Evolutionary conservation across 192 early-diverging fungal species (phyloP), one percentile per base, ranked within the genome.

Genomic region (Spizellomyces punctatus): DNA sequence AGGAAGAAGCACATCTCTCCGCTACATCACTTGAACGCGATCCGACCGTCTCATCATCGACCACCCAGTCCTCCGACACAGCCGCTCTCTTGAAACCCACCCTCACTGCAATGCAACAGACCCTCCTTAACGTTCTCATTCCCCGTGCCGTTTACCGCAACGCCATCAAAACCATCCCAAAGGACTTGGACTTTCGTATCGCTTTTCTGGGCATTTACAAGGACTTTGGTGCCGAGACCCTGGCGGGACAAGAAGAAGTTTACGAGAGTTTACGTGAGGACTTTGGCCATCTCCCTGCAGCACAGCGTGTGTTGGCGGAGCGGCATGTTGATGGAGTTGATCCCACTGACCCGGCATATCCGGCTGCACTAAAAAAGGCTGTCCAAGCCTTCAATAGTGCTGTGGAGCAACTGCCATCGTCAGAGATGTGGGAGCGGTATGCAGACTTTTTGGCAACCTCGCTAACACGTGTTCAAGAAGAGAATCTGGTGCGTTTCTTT

Each of bases 121-220:
- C 79, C 36, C 64, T 89, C 41, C 74, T 83, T 41, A 78, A 85
- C n/a, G 82, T 92, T 10, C 76, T 93, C 46, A 84, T 98, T 19
- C 90, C 92, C 0, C 83, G 81, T 56, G 83, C 91, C 22, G 87
- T 96, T 9, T 95, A 85, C 68, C 78, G 82, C 43, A 94, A 94
- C 76, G 96, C 94, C 41, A 89, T 96, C 60, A 73, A 83, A 58
- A 81, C 86, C 8, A 88, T 93, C 55, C 90, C 93, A 5, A 64
- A 79, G 42, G 86, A 92, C 57, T 80, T 95, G 44, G 66, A 78
- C 0, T 95, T 98, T 81, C 88, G 94, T 22, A 78, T 86, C 14
- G 78, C 83, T 67, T 92, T 95, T 72, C 59, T 92, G 19, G 81
- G 88, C 14, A 79, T 95, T 17, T 89, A 84, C 63, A 61, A 71